Evolutionary conservation across 1,139 yeast genomes (phyloP).

Genomic region (Blastobotrys proliferans): DNA sequence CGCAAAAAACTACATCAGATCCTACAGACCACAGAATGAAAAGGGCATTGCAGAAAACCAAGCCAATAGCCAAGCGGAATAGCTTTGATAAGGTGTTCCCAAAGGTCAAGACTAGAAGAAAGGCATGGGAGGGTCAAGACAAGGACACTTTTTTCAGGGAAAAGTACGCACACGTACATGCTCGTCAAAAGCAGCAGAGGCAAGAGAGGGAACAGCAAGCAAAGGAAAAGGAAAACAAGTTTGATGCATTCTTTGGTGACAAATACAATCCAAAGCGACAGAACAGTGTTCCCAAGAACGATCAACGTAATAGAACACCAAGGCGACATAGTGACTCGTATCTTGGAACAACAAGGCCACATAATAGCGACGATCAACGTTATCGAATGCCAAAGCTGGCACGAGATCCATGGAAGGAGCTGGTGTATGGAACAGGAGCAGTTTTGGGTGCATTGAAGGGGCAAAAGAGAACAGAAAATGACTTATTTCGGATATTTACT

Average conservation of each 20-base stretch:
- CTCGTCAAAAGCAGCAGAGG: slow-evolving; percentile 35
- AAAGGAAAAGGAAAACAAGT: slow-evolving; percentile 7
- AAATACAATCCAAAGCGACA: slow-evolving; percentile 5
- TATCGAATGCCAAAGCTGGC: slow-evolving; percentile 8
- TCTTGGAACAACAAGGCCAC: background rate
- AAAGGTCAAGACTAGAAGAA: slow-evolving; percentile 29
- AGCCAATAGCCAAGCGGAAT: too few relatives aligned
- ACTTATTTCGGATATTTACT: slow-evolving; percentile 49
- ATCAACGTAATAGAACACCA: background rate
- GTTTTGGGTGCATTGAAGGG: slow-evolving; percentile 66
- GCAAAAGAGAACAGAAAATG: slow-evolving; percentile 44
- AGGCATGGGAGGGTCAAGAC: slow-evolving; percentile 59
- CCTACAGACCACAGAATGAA: too few relatives aligned
- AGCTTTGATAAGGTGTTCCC: slow-evolving; percentile 41
- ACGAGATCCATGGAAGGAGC: slow-evolving; percentile 52
- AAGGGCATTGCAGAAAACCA: too few relatives aligned
- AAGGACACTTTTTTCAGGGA: slow-evolving; percentile 53
- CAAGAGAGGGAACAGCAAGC: slow-evolving; percentile 3
- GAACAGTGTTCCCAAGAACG: background rate
- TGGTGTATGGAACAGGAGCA: slow-evolving; percentile 71
- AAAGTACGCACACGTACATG: slow-evolving; percentile 58
- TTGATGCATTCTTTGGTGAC: slow-evolving; percentile 9
- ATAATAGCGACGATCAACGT: background rate
- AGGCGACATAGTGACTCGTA: background rate
- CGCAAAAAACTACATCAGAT: too few relatives aligned